phyloP scores from a whole-genome alignment of 169 alveolate genomes.

The Cryptosporidium ryanae region DNA sequence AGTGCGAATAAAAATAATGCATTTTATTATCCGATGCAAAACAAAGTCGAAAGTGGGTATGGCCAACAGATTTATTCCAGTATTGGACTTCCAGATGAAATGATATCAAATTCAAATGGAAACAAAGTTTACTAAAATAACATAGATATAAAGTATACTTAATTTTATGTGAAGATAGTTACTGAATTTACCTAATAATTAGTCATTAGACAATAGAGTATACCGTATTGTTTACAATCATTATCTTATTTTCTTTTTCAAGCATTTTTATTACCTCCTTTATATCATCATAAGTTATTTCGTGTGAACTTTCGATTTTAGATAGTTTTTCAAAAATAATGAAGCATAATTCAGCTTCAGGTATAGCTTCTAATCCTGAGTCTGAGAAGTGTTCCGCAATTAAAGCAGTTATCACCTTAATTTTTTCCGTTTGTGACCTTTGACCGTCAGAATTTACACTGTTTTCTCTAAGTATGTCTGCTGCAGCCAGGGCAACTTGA shows the following conservation, averaged over 20 bases:
- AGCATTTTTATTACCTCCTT: slow-evolving; percentile 14
- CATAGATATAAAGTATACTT: not conserved
- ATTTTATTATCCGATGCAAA: slow-evolving; percentile 3
- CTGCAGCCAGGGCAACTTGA: slow-evolving; percentile 72
- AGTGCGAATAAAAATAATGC: not conserved
- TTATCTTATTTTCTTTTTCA: slow-evolving; percentile 61
- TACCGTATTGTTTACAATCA: slow-evolving; percentile 56
- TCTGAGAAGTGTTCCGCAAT: slow-evolving; percentile 70
- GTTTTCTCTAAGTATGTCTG: slow-evolving; percentile 35
- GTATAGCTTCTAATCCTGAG: slow-evolving; percentile 64
- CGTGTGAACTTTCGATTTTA: not conserved
- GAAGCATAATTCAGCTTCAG: slow-evolving; percentile 8
- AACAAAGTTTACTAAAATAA: slow-evolving; percentile 6
- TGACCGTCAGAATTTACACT: not conserved
- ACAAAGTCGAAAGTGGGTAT: not conserved
- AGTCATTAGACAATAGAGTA: slow-evolving; percentile 43
- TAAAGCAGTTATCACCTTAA: slow-evolving; percentile 7
- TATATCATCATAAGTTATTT: slow-evolving; percentile 28
- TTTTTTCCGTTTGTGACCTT: not conserved
- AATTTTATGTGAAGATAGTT: not conserved
- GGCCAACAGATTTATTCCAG: not conserved
- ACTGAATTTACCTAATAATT: not conserved
- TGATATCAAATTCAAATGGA: not conserved
- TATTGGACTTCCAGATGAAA: slow-evolving; percentile 1
- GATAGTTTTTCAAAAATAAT: slow-evolving; percentile 5